phyloP scores from a whole-genome alignment of 805 yeast genomes.

The Yarrowia bubula region DNA sequence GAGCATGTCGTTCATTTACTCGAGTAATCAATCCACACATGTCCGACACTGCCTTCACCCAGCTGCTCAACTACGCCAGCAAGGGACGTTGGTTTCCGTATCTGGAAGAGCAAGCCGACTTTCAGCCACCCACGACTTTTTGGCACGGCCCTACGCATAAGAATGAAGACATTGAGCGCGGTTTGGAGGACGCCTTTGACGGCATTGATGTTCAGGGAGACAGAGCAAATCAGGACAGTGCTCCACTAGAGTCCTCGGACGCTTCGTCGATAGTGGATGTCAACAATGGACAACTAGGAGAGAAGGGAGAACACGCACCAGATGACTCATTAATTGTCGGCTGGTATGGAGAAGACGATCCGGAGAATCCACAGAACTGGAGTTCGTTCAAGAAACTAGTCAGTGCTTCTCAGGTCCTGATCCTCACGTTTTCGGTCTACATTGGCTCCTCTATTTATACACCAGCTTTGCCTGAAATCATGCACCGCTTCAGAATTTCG shows the following conservation, averaged over 20 bases:
- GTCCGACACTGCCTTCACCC: constrained; percentile 1
- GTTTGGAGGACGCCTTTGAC: background rate
- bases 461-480: constrained; percentile 48
- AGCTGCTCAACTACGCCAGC: background rate
- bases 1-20: no score
- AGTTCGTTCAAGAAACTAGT: constrained; percentile 42
- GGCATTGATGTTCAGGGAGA: background rate
- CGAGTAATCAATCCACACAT: background rate
- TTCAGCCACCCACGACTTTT: background rate
- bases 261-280: background rate
- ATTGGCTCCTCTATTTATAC: constrained; percentile 55
- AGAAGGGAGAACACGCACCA: background rate
- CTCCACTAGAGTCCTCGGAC: background rate
- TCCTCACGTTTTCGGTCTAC: constrained; percentile 50
- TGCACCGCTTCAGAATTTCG: constrained; percentile 45
- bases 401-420: constrained; percentile 43
- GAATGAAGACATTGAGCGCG: background rate
- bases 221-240: background rate
- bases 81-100: background rate
- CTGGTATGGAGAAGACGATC: constrained; percentile 42
- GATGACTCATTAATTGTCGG: constrained; percentile 8
- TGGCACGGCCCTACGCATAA: background rate
- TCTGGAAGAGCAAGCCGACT: background rate
- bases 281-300: background rate
- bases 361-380: constrained; percentile 59